Evolutionary conservation across 1,284 basidiomycete species (phyloP), one percentile per base, ranked within the genome.

Genomic region (Ceratorhiza oryzae-sativae): DNA sequence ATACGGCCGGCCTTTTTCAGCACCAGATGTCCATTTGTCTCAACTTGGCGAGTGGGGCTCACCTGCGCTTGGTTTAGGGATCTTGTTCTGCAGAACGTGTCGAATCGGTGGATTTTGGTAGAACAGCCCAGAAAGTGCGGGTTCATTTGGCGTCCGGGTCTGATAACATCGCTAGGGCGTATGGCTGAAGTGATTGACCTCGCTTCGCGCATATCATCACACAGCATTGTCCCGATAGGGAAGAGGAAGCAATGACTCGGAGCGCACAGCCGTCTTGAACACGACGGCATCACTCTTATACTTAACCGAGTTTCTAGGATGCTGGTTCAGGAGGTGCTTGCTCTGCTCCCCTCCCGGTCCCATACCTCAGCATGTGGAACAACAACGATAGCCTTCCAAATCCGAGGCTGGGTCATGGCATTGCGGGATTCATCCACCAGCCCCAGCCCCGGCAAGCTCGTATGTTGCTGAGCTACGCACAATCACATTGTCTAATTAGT

Each of bases 381-480:
- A 56, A 56, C 53, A 34, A n/a, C 53, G 53, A 56, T 30, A n/a
- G 5, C 23, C 53, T 30, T 8, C 53, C 13, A 6, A 39, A 56
- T 10, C 53, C 34, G 30, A 39, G 53, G 3, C 30, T 56, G 10
- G 34, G 18, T 2, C 53, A 56, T 56, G 53, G 53, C 27, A 4
- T 56, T 6, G 20, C 53, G 4, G 53, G 53, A 6, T 56, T 56
- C 15, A 56, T 56, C n/a, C 53, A 56, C 53, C 53, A 56, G 8
- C 53, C 53, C n/a, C 25, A 13, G 25, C 53, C 53, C 5, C 53
- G 53, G 4, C 30, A 27, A 56, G 20, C 34, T 39, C n/a, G 53
- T 56, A 56, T 27, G 53, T n/a, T 9, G 3, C 13, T 39, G 8
- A 25, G 8, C 27, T 27, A 9, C 23, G n/a, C 8, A 9, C 4